Evolutionary conservation across 139 green algal genomes (phyloP), one percentile per base, ranked within the genome.

Genomic region (Coelastrella sp.): DNA sequence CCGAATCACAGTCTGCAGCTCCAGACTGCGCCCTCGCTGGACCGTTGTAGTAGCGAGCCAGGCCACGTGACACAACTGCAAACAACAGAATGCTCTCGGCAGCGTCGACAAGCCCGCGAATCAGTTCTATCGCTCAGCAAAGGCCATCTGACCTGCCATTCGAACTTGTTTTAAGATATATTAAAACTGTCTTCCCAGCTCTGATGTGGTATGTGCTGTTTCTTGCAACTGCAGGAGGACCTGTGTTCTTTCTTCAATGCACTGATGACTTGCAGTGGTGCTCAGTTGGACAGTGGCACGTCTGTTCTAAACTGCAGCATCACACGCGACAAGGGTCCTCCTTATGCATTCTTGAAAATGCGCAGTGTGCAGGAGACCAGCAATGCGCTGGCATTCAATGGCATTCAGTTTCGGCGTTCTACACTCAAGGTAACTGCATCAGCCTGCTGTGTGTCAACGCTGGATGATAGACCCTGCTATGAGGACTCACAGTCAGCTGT

Each of bases 331-430:
- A 86, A 86, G 63, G 84, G 83, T 32, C 92, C 91, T 45, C 81
- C 82, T 25, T 96, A 93, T 67, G 92, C 92, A 0, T 96, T 96
- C 80, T 43, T 92, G 25, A 92, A 96, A 90, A 85, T 96, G 38
- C 87, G 93, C 34, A 92, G 57, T 17, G 93, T 96, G 74, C 93
- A 97, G 90, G 94, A 97, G 87, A 86, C 94, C 0, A 91, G 81
- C 57, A 97, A 97, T 68, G 91, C 90, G 15, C 94, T 96, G 85
- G 93, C 92, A 5, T 93, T 97, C 57, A 93, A 96, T 63, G 94
- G 94, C 45, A 89, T 95, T 21, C 88, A 87, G 25, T 95, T 94
- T 73, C 60, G 87, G 23, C 90, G 89, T 45, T 85, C 66, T 64
- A 83, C 91, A 76, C 89, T 96, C 57, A 96, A 95, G 90, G 89